Evolutionary conservation across 228 moss, liverwort and hornwort species (phyloP), one percentile per base, ranked within the genome.

Genomic region (Sphagnum fallax): DNA sequence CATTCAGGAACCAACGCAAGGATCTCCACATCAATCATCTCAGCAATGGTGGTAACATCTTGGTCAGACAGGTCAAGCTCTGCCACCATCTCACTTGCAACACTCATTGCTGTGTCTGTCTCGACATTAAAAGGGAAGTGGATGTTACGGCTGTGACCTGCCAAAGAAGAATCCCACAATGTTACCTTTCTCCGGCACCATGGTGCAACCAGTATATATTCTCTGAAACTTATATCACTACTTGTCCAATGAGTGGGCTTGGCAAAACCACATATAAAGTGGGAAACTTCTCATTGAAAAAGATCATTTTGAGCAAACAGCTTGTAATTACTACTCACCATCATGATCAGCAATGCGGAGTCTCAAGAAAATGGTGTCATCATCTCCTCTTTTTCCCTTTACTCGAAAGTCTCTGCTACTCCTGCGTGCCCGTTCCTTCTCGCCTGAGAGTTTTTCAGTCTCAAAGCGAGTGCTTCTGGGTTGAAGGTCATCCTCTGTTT

Each of bases 51-150:
- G 52, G 82, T 89, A 64, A 98, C 90, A 81, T 98, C 97, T 79
- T 98, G 90, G 66, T 98, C 93, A 58, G 94, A 88, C 51, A 98
- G 90, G 80, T 93, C 97, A 69, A 93, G 85, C 80, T 98, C 97
- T 52, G 87, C 93, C 73, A 98, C 90, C 85, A 98, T 93, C 87
- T 98, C 97, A 80, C 91, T 93, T 52, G 97, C 97, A 79, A 97
- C 97, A 61, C 93, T 91, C 93, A 91, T 86, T 70, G 91, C 91
- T 66, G 88, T 91, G 65, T 98, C 97, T 62, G 82, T 87, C 65
- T 91, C 93, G 65, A 98, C 79, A 61, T 90, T 90, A 76, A 98
- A 98, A 51, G 97, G 97, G 74, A 98, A 98, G 76, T 98, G 93
- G 48, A 98, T 91, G 70, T 98, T 91, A 51, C 97, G 88, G 64